A percentile compares a stretch with the other conserved stretches of the same genome.
Conservation (phyloP, 208 protist genomes). For the Angomonas ambiguus region DNA sequence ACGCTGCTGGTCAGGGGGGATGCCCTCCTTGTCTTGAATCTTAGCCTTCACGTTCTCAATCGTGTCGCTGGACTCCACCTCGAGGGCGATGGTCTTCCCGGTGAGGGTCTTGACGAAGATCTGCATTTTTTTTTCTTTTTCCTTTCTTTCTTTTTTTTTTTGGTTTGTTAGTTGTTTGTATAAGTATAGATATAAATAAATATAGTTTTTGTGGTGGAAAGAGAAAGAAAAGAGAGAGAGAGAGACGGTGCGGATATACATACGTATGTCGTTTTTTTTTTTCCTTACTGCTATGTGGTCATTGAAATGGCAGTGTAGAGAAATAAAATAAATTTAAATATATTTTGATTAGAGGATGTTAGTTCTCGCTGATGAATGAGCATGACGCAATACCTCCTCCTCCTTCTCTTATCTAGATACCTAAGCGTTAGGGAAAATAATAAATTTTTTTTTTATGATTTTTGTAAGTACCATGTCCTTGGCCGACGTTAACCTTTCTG, state of each 20-base stretch:
- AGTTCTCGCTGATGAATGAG: too few species aligned
- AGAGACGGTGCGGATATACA: neutral
- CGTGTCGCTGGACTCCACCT: slow-evolving; percentile 95
- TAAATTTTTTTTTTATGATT: too few species aligned
- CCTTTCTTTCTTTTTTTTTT: neutral
- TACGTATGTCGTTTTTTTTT: too few species aligned
- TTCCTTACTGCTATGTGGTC: too few species aligned
- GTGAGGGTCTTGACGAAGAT: slow-evolving; percentile 97
- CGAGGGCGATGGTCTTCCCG: slow-evolving; percentile 98
- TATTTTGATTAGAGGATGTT: neutral
- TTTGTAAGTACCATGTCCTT: too few species aligned
- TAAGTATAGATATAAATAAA: slow-evolving; percentile 19
- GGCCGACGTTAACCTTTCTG: too few species aligned
- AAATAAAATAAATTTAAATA: too few species aligned
- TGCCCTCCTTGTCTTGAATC: slow-evolving; percentile 99
- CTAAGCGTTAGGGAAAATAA: too few species aligned
- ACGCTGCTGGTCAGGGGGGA: slow-evolving; percentile 92
- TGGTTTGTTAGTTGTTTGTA: too few species aligned
- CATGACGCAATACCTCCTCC: too few species aligned
- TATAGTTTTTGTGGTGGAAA: neutral
- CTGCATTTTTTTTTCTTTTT: slow-evolving; percentile 92
- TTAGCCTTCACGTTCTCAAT: slow-evolving; percentile 98
- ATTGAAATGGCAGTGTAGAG: too few species aligned
- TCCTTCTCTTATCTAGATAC: too few species aligned
- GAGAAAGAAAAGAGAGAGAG: slow-evolving; percentile 9